These are phyloP conservation scores for Hanseniaspora thailandica DNA, from an alignment of 805 yeast genomes.

Conservation along the genomic window DNA sequence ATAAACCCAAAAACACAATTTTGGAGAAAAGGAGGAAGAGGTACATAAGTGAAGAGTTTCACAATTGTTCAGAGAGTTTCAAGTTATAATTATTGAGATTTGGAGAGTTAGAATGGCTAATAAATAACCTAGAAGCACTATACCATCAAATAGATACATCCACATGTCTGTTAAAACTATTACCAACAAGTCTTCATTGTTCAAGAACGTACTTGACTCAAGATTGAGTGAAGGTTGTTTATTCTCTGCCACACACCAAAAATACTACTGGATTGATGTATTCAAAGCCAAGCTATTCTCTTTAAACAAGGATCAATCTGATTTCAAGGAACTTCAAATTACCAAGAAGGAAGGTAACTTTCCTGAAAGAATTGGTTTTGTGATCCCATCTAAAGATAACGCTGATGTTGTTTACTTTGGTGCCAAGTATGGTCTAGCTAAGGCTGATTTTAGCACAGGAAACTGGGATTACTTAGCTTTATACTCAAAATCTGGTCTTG, in stretches of 20 bases:
- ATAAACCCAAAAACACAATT: too few species aligned
- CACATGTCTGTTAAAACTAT: neutral
- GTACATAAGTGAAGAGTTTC: too few species aligned
- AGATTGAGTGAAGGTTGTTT: constrained; percentile 57
- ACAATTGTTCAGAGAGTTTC: too few species aligned
- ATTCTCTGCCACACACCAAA: constrained; percentile 44
- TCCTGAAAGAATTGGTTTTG: constrained; percentile 51
- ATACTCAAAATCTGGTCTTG: constrained; percentile 23
- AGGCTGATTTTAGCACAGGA: constrained; percentile 35
- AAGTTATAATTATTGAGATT: too few species aligned
- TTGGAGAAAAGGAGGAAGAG: too few species aligned
- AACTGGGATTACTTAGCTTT: constrained; percentile 30
- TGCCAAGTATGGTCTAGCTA: constrained; percentile 52
- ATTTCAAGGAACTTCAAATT: constrained; percentile 19
- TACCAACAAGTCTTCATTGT: neutral
- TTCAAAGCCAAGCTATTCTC: constrained; percentile 30
- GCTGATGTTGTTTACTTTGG: constrained; percentile 49
- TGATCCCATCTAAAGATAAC: constrained; percentile 48
- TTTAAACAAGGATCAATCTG: constrained; percentile 15
- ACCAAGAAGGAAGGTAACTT: constrained; percentile 32
- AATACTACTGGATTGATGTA: constrained; percentile 37
- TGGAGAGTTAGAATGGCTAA: too few species aligned
- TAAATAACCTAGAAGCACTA: neutral
- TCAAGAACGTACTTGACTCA: constrained; percentile 9
- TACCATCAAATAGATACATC: neutral